Conservation (phyloP, 2,329 filamentous ascomycete genomes). For the Xylariaceae sp. region DNA sequence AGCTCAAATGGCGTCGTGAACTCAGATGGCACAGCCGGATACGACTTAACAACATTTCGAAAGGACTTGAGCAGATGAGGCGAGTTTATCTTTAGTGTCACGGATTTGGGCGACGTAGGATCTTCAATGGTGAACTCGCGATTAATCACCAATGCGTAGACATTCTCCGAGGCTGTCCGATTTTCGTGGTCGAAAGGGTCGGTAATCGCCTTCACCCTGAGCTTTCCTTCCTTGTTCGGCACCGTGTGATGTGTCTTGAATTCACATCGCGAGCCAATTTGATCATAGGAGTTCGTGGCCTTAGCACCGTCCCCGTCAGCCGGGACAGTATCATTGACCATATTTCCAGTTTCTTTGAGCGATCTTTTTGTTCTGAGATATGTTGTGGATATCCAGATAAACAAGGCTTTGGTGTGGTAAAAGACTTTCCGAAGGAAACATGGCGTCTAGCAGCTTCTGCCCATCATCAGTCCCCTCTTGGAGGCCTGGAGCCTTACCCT, state of each 20-base stretch:
- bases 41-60: slow-evolving; percentile 11
- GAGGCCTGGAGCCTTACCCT: too few species aligned
- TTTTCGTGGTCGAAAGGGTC: slow-evolving; percentile 10
- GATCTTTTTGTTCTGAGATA: too few species aligned
- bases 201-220: slow-evolving; percentile 6
- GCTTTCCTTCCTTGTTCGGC: slow-evolving; percentile 13
- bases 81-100: slow-evolving; percentile 19
- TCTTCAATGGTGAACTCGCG: slow-evolving; percentile 11
- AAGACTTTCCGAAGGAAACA: too few species aligned
- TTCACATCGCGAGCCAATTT: slow-evolving; percentile 11
- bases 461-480: too few species aligned
- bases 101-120: slow-evolving; percentile 7
- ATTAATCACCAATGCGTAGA: slow-evolving; percentile 14
- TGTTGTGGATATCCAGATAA: too few species aligned
- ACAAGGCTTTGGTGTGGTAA: too few species aligned
- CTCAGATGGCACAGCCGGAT: slow-evolving; percentile 14
- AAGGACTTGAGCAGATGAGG: slow-evolving; percentile 16
- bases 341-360: too few species aligned
- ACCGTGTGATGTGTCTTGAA: slow-evolving; percentile 13
- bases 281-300: not conserved
- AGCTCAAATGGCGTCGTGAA: slow-evolving; percentile 18
- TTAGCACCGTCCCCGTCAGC: too few species aligned
- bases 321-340: too few species aligned
- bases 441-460: too few species aligned
- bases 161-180: slow-evolving; percentile 3